A percentile compares a stretch with the other conserved stretches of the same genome.
Conservation (phyloP, 805 yeast genomes). For the Wilhelminamyces savonicus region DNA sequence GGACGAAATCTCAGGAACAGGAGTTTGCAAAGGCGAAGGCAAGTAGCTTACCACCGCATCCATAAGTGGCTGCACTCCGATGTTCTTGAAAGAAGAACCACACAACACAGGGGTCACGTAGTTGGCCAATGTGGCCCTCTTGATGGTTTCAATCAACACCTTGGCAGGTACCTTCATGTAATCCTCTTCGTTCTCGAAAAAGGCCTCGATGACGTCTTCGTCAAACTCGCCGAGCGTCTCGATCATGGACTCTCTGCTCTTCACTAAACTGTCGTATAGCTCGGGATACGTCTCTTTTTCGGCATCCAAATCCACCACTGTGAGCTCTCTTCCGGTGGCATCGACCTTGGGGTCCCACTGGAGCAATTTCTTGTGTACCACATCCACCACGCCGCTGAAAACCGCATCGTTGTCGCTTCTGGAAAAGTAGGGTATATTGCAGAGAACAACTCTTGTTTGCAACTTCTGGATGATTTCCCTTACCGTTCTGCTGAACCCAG, state of each 20-base stretch:
- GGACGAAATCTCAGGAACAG: slow-evolving; percentile 47
- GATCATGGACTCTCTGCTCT: slow-evolving; percentile 67
- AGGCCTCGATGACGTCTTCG: slow-evolving; percentile 69
- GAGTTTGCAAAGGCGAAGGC: slow-evolving; percentile 73
- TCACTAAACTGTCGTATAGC: slow-evolving; percentile 41
- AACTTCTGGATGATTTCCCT: slow-evolving; percentile 74
- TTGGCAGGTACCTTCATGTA: slow-evolving; percentile 57
- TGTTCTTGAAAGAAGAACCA: slow-evolving; percentile 87
- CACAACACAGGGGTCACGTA: slow-evolving; percentile 75
- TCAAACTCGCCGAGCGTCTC: slow-evolving; percentile 83
- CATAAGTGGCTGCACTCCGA: slow-evolving; percentile 91
- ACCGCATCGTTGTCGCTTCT: slow-evolving; percentile 24
- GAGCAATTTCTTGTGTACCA: slow-evolving; percentile 55
- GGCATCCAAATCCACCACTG: slow-evolving; percentile 38
- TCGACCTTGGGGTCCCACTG: slow-evolving; percentile 38
- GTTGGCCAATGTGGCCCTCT: slow-evolving; percentile 53
- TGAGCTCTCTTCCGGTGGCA: slow-evolving; percentile 46
- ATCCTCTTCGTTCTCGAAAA: slow-evolving; percentile 64
- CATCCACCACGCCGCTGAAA: slow-evolving; percentile 73
- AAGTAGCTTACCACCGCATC: slow-evolving; percentile 75
- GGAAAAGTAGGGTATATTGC: slow-evolving; percentile 72
- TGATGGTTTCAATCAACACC: slow-evolving; percentile 53
- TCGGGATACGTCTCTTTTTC: slow-evolving; percentile 14
- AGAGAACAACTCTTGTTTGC: slow-evolving; percentile 63
- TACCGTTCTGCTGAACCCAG: slow-evolving; percentile 88